phyloP scores from a whole-genome alignment of 176 grass and related monocot genomes.

The Triticum turgidum region DNA sequence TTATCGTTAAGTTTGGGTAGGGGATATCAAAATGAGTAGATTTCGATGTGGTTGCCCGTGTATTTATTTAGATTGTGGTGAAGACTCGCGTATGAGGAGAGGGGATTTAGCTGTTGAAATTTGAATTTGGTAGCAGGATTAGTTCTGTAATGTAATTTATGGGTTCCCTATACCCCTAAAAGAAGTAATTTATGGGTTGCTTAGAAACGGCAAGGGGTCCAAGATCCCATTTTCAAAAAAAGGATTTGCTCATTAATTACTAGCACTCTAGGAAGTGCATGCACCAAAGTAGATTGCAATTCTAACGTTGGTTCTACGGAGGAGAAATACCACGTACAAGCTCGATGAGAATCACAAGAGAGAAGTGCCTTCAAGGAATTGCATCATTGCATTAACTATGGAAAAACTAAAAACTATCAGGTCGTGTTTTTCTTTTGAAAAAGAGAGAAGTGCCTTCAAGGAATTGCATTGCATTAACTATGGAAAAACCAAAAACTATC shows the following conservation, averaged over 20 bases:
- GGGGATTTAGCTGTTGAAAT: constrained; percentile 9
- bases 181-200: neutral
- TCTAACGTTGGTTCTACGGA: neutral
- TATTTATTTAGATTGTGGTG: constrained; percentile 1
- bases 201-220: constrained; percentile 22
- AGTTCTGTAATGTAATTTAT: neutral
- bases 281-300: neutral
- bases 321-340: neutral
- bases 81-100: neutral
- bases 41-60: neutral
- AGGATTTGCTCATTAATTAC: neutral
- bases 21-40: neutral
- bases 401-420: neutral
- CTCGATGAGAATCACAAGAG: neutral
- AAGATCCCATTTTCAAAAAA: neutral
- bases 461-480: neutral
- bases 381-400: neutral
- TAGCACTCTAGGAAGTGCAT: neutral
- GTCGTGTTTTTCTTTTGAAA: neutral
- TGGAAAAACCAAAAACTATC: neutral
- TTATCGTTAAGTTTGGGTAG: neutral
- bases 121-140: constrained; percentile 20
- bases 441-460: neutral
- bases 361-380: neutral
- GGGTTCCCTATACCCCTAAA: neutral